These are phyloP conservation scores for Isatis tinctoria DNA, from an alignment of 345 rosid genomes.

Conservation along the genomic window DNA sequence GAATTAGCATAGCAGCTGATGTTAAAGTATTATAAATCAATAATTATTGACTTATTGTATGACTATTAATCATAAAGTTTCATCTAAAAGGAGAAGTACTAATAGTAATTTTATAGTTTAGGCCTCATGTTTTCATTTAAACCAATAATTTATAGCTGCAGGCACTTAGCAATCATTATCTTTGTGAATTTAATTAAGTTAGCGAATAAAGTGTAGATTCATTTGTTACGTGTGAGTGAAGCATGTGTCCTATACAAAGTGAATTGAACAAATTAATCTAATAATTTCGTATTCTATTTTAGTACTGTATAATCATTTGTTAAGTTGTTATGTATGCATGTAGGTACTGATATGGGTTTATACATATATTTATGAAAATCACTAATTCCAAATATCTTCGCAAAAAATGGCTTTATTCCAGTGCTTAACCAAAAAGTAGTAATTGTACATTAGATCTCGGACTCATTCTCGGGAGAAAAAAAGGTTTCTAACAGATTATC, in stretches of 20 bases:
- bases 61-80: not conserved
- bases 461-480: no score
- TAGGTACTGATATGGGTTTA: no score
- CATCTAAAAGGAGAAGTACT: not conserved
- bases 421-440: no score
- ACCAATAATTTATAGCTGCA: constrained; percentile 3
- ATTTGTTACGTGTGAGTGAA: constrained; percentile 15
- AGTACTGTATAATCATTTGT: no score
- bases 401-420: no score
- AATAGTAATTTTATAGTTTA: not conserved
- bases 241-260: constrained; percentile 6
- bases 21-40: not conserved
- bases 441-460: no score
- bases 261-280: constrained; percentile 3
- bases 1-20: constrained; percentile 3
- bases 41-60: no score
- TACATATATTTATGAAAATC: no score
- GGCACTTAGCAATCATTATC: constrained; percentile 17
- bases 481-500: no score
- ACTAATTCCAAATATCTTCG: no score
- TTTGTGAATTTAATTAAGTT: not conserved
- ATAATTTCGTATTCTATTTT: not conserved
- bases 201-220: constrained; percentile 7
- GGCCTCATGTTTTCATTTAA: not conserved
- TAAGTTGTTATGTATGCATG: no score